phyloP scores from a whole-genome alignment of 2,329 filamentous ascomycete species.

The Diaporthe humulicola region DNA sequence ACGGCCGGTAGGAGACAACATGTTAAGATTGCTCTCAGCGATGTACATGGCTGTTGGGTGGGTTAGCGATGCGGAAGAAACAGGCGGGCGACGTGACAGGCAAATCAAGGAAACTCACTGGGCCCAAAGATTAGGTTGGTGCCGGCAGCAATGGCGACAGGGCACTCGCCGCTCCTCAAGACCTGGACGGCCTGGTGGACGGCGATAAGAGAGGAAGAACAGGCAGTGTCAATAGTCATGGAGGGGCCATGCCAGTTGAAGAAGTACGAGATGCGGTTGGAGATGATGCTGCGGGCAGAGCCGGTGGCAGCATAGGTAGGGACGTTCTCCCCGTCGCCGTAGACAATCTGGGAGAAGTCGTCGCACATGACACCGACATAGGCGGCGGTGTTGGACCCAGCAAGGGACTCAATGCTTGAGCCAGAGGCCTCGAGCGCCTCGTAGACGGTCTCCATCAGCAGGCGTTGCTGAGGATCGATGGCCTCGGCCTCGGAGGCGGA shows the following conservation, averaged over 20 bases:
- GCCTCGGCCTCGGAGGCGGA: conserved; percentile 42
- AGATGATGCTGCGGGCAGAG: conserved; percentile 46
- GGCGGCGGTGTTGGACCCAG: conserved; percentile 46
- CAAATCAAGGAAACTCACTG: not conserved
- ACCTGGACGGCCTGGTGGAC: conserved; percentile 54
- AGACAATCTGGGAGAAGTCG: conserved; percentile 44
- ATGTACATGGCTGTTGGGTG: conserved; percentile 44
- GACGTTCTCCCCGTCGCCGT: conserved; percentile 39
- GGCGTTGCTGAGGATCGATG: conserved; percentile 40
- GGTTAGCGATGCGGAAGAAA: not conserved
- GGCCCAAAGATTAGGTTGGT: conserved; percentile 52
- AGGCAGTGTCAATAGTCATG: conserved; percentile 60
- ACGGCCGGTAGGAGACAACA: conserved; percentile 53
- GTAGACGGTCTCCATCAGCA: conserved; percentile 44
- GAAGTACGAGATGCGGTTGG: conserved; percentile 56
- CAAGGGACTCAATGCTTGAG: conserved; percentile 39
- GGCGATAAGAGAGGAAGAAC: conserved; percentile 55
- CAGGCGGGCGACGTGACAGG: not conserved
- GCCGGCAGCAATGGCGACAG: conserved; percentile 51
- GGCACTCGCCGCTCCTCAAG: conserved; percentile 48
- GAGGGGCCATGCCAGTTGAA: conserved; percentile 56
- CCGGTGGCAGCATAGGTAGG: conserved; percentile 51
- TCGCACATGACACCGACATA: conserved; percentile 45
- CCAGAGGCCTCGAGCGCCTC: conserved; percentile 44
- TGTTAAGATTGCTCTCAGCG: conserved; percentile 52